Percentiles rank a stretch among this genome's conserved stretches.
Conservation (phyloP, 371 early-diverging fungal genomes). For the Neoconidiobolus thromboides region DNA sequence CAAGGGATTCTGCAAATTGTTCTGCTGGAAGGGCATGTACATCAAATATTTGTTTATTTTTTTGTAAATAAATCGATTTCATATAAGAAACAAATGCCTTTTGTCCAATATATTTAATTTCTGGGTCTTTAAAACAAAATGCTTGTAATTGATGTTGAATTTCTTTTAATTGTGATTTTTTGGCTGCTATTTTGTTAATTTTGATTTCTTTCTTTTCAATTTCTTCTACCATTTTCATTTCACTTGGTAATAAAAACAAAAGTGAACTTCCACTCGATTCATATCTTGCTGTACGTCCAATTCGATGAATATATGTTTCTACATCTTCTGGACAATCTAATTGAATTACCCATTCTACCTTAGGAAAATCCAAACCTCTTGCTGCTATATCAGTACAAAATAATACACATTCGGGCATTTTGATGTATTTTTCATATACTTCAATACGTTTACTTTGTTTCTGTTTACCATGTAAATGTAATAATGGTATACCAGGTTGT, state of each 20-base stretch:
- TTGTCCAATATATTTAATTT: conserved; percentile 89
- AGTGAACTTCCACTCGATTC: conserved; percentile 71
- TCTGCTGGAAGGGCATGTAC: conserved; percentile 68
- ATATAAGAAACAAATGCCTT: conserved; percentile 88
- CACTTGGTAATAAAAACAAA: conserved; percentile 69
- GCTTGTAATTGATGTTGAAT: conserved; percentile 65
- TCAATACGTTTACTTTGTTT: conserved; percentile 82
- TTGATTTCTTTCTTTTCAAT: conserved; percentile 59
- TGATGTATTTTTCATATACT: conserved; percentile 70
- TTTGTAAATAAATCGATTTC: conserved; percentile 73
- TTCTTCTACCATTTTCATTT: conserved; percentile 57
- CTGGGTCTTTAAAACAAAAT: conserved; percentile 80
- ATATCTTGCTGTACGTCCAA: conserved; percentile 94
- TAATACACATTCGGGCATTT: conserved; percentile 48
- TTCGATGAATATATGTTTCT: conserved; percentile 94
- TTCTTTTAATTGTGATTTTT: conserved; percentile 35
- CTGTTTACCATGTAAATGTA: conserved; percentile 90
- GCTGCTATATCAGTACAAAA: conserved; percentile 96
- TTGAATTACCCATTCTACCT: conserved; percentile 96
- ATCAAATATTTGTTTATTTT: conserved; percentile 72
- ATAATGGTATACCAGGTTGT: conserved; percentile 76
- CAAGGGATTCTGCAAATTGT: conserved; percentile 70
- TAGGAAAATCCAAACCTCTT: conserved; percentile 95
- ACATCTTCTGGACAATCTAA: conserved; percentile 93
- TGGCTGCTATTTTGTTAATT: conserved; percentile 66